phyloP scores from a whole-genome alignment of 169 alveolate genomes.

The Theileria equi region DNA sequence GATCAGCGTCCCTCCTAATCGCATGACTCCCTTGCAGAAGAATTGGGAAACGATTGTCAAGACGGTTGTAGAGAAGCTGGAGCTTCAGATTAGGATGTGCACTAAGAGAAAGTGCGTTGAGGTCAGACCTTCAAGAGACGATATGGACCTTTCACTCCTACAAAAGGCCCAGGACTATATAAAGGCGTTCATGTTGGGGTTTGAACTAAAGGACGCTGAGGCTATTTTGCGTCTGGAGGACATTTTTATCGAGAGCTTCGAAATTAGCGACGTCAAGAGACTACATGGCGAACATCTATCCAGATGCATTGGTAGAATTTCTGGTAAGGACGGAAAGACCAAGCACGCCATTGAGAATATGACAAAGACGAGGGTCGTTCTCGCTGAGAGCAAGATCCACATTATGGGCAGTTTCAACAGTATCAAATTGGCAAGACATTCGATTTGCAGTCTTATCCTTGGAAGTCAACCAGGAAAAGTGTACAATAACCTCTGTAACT shows the following conservation, averaged over 20 bases:
- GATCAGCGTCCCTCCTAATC: conserved; percentile 60
- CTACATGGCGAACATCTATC: conserved; percentile 97
- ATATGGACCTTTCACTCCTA: conserved; percentile 69
- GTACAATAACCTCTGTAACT: conserved; percentile 89
- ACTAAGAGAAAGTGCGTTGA: conserved; percentile 65
- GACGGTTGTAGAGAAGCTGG: conserved; percentile 57
- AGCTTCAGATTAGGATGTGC: conserved; percentile 69
- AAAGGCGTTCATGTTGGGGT: conserved; percentile 97
- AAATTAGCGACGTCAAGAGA: conserved; percentile 96
- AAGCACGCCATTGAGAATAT: conserved; percentile 98
- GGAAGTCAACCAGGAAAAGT: conserved; percentile 98
- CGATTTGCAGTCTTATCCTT: conserved; percentile 95
- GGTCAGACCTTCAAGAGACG: conserved; percentile 64
- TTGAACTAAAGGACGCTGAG: conserved; percentile 96
- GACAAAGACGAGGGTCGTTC: conserved; percentile 97
- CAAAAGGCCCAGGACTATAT: conserved; percentile 93
- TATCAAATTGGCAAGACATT: conserved; percentile 95
- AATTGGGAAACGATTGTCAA: conserved; percentile 62
- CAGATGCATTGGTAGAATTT: conserved; percentile 97
- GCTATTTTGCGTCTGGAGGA: conserved; percentile 98
- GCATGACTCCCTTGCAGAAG: conserved; percentile 60
- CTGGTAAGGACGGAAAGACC: conserved; percentile 99
- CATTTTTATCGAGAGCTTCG: conserved; percentile 95
- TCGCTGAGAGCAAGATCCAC: conserved; percentile 79
- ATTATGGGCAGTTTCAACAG: conserved; percentile 88